Evolutionary conservation across 2,329 filamentous ascomycete species (phyloP), one percentile per base, ranked within the genome.

Genomic region (Penicillium sp.): DNA sequence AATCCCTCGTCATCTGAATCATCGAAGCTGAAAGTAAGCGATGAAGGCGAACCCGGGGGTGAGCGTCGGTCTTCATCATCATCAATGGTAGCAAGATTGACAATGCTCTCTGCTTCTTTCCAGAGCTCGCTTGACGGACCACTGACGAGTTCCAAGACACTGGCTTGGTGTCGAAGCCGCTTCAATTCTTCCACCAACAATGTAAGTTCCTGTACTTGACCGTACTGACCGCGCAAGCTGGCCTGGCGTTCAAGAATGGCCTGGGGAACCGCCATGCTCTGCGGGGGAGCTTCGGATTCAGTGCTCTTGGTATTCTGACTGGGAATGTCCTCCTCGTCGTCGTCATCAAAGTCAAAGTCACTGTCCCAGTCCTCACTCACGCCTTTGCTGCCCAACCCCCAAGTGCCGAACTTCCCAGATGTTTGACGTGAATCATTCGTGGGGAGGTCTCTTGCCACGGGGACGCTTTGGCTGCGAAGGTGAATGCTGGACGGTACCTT

Each of bases 291-390:
- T 30, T 56, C 54, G 7, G 58, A 55, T 40, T 62, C 62, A 32
- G 42, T 54, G n/a, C 62, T 53, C 24, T 65, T 61, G 27, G 59
- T 55, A 73, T 67, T 76, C 77, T 82, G 69, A 41, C 66, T 68
- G 39, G 75, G 68, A 18, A 73, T 45, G 20, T 54, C 64, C 20
- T 80, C 78, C 21, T 77, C 72, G 10, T 73, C 66, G 41, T 84
- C 82, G 23, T 81, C 81, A 18, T 81, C 81, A 66, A 87, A 86
- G 50, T 86, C 84, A 61, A 87, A 87, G 62, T 87, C 84, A 46
- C 84, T 84, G 61, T 87, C 84, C 84, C 84, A 87, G 64, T 87
- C 84, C 65, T 87, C 84, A 20, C 81, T 86, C 18, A 84, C 83
- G 40, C 80, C 84, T 63, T 87, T 87, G 66, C 79, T 84, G 15